Percentiles rank a stretch among this genome's conserved stretches.
Conservation (phyloP, 768 basidiomycete species). For the Leucogyrophana mollusca region DNA sequence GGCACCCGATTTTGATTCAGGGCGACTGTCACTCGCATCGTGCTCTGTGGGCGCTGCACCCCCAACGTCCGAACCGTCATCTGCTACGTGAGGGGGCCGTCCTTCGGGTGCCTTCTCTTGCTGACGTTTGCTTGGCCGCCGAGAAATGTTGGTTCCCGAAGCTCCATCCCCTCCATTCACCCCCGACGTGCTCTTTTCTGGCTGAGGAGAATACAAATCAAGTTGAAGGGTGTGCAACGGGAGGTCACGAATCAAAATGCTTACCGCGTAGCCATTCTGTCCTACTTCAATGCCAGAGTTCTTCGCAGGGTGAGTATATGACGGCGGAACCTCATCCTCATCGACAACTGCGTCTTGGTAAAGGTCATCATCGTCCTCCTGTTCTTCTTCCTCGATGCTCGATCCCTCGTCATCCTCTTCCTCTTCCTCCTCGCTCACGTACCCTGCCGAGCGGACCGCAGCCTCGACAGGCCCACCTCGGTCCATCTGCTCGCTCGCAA, state of each 20-base stretch:
- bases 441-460: slow-evolving; percentile 87
- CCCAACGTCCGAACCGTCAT: slow-evolving; percentile 9
- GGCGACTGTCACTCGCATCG: slow-evolving; percentile 1
- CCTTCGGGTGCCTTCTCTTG: slow-evolving; percentile 76
- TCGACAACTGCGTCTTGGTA: slow-evolving; percentile 36
- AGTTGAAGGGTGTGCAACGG: no score
- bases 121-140: slow-evolving; percentile 56
- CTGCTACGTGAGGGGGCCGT: slow-evolving; percentile 33
- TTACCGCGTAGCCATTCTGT: slow-evolving; percentile 62
- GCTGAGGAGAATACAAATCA: slow-evolving; percentile 24
- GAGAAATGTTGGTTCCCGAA: slow-evolving; percentile 27
- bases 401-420: slow-evolving; percentile 62
- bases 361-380: slow-evolving; percentile 49
- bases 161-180: slow-evolving; percentile 23
- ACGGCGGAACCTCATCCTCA: slow-evolving; percentile 57
- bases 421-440: slow-evolving; percentile 76
- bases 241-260: slow-evolving; percentile 20
- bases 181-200: slow-evolving; percentile 41
- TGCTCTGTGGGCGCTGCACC: slow-evolving; percentile 9
- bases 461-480: slow-evolving; percentile 89
- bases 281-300: slow-evolving; percentile 40
- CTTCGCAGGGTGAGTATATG: slow-evolving; percentile 52
- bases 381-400: slow-evolving; percentile 45
- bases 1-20: slow-evolving; percentile 9
- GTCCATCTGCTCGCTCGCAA: slow-evolving; percentile 92